Evolutionary conservation across 768 basidiomycete genomes (phyloP), one percentile per base, ranked within the genome.

Genomic region (Hirschioporus abietinus): DNA sequence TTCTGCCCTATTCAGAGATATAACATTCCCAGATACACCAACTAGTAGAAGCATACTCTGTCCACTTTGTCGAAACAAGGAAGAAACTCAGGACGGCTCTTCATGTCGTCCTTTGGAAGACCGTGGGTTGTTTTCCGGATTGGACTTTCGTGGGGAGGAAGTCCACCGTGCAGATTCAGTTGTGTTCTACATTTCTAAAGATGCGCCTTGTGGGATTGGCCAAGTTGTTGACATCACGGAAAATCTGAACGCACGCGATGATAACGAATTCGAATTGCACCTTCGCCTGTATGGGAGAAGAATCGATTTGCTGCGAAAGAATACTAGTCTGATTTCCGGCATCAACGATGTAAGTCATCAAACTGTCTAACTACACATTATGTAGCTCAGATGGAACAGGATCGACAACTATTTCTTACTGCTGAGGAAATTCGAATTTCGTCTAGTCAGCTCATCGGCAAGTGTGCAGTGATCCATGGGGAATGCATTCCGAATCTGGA

Each of bases 401-500:
- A 92, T 89, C 81, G 84, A 24, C 85, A 93, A 66, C 71, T 91
- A 0, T 90, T 84, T 69, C 71, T 86, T 23, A 91, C 89, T 0
- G 74, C 86, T 3, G 81, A 86, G 60, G 64, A 70, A n/a, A 73
- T 73, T 62, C 71, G 72, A 1, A 67, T 83, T 20, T 42, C 72
- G 35, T 72, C 80, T 35, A 65, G 74, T 4, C 73, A 80, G 10
- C 72, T 92, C 15, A 74, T 89, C 25, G 77, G 77, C 1, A 75
- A 82, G 0, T 84, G 86, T 66, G 81, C 76, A 60, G 87, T 86
- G 26, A 76, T 83, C 12, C 77, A 83, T 12, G 72, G 75, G 10
- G 69, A 71, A 23, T 67, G 73, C 17, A 68, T 78, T 60, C 72
- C 72, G 8, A 74, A 76, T 35, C 66, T 84, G 30, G 72, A 80